A percentile compares a stretch with the other conserved stretches of the same genome.
Evolutionary conservation across 768 basidiomycete genomes (phyloP).

Genomic region (Xerocomus potaroensis): DNA sequence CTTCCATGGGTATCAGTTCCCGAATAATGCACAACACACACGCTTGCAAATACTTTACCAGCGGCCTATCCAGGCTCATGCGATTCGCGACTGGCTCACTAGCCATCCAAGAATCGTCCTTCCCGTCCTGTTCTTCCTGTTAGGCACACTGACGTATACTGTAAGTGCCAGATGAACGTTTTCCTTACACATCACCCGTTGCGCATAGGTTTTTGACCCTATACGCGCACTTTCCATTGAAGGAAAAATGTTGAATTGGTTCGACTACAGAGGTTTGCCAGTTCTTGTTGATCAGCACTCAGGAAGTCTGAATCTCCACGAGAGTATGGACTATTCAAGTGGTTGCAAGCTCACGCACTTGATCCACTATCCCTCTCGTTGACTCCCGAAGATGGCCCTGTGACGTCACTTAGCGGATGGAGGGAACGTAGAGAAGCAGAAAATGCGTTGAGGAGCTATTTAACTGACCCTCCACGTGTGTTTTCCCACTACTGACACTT

Average conservation of each 20-base stretch:
- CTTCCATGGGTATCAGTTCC: slow-evolving; percentile 55
- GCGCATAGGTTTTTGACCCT: slow-evolving; percentile 80
- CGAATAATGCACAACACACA: slow-evolving; percentile 29
- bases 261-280: slow-evolving; percentile 65
- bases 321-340: slow-evolving; percentile 75
- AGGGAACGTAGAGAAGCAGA: slow-evolving; percentile 81
- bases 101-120: slow-evolving; percentile 83
- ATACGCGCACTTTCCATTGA: slow-evolving; percentile 81
- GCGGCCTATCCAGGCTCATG: slow-evolving; percentile 60
- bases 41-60: slow-evolving; percentile 57
- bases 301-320: slow-evolving; percentile 8
- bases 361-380: slow-evolving; percentile 40
- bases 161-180: slow-evolving; percentile 39
- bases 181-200: neutral
- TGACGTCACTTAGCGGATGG: slow-evolving; percentile 54
- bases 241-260: slow-evolving; percentile 78
- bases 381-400: slow-evolving; percentile 14
- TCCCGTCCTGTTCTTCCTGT: slow-evolving; percentile 75
- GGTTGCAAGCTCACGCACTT: slow-evolving; percentile 62
- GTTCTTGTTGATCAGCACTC: neutral
- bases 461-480: slow-evolving; percentile 74
- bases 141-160: slow-evolving; percentile 89
- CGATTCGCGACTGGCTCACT: slow-evolving; percentile 73
- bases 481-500: neutral
- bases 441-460: slow-evolving; percentile 59